Conservation (phyloP, 2,329 filamentous ascomycete species). For the Aspergillus neoniger region DNA sequence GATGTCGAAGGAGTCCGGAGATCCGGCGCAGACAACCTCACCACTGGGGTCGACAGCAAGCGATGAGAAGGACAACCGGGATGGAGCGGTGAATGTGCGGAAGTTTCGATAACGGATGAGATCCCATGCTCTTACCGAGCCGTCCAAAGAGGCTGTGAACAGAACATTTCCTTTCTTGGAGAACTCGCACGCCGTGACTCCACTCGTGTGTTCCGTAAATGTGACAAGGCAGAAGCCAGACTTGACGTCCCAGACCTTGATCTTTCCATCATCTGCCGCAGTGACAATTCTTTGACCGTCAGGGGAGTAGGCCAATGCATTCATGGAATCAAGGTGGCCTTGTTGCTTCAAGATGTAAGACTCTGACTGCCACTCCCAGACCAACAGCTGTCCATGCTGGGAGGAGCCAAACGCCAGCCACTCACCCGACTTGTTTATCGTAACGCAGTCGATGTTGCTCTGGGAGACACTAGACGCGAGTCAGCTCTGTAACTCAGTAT, state of each 20-base stretch:
- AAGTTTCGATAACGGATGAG: constrained; percentile 95
- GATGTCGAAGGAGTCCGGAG: constrained; percentile 92
- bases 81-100: constrained; percentile 92
- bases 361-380: constrained; percentile 99
- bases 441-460: constrained; percentile 92
- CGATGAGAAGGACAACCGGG: constrained; percentile 86
- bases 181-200: constrained; percentile 90
- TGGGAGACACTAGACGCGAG: constrained; percentile 76
- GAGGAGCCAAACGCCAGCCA: constrained; percentile 98
- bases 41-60: constrained; percentile 96
- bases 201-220: constrained; percentile 94
- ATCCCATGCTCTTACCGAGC: constrained; percentile 94
- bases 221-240: constrained; percentile 98
- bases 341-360: constrained; percentile 98
- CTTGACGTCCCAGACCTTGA: constrained; percentile 97
- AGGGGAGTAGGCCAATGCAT: constrained; percentile 87
- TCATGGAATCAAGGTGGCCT: constrained; percentile 95
- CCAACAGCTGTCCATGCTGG: constrained; percentile 89
- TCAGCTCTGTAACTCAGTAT: constrained; percentile 10
- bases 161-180: constrained; percentile 93
- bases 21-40: constrained; percentile 93
- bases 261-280: constrained; percentile 92
- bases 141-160: constrained; percentile 92
- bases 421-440: constrained; percentile 90
- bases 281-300: constrained; percentile 93